Percentiles rank a stretch among this genome's conserved stretches.
These are phyloP conservation scores for Saccharum officinarum DNA, from an alignment of 176 grass and related monocot genomes.

Conservation along the genomic window DNA sequence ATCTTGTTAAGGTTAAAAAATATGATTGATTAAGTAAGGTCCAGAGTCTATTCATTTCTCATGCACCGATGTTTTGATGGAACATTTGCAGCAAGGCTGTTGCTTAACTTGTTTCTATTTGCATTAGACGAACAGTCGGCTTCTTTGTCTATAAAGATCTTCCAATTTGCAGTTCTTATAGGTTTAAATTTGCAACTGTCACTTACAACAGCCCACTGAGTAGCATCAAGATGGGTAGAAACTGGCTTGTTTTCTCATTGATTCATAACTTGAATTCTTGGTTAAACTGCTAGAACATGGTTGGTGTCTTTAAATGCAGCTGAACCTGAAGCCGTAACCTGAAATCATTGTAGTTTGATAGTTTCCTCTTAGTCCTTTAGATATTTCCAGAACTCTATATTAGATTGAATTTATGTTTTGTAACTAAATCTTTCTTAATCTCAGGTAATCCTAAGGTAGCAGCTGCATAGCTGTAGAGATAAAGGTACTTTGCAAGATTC, in stretches of 20 bases:
- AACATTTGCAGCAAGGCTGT: constrained; percentile 5
- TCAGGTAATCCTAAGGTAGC: constrained; percentile 58
- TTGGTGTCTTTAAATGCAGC: not conserved
- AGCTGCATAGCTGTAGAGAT: constrained; percentile 89
- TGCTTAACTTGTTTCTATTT: not conserved
- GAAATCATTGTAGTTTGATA: not conserved
- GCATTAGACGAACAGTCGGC: not conserved
- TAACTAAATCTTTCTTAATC: constrained; percentile 26
- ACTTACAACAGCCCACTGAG: not conserved
- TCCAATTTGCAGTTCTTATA: not conserved
- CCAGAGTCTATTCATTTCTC: not conserved
- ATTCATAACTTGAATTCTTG: constrained; percentile 19
- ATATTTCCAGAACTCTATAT: constrained; percentile 22
- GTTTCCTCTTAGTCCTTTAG: not conserved
- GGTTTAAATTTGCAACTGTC: constrained; percentile 12
- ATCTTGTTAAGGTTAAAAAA: constrained; percentile 6
- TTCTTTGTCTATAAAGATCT: constrained; percentile 13
- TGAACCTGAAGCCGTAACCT: not conserved
- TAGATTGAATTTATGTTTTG: constrained; percentile 13
- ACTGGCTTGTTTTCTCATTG: not conserved
- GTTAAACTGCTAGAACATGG: not conserved
- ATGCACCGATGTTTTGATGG: not conserved
- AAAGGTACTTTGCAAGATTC: constrained; percentile 66
- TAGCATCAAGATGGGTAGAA: constrained; percentile 19
- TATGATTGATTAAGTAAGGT: not conserved